A percentile compares a stretch with the other conserved stretches of the same genome.
These are phyloP conservation scores for Coleophoma eucalyptorum DNA, from an alignment of 2,329 filamentous ascomycete genomes.

Conservation along the genomic window DNA sequence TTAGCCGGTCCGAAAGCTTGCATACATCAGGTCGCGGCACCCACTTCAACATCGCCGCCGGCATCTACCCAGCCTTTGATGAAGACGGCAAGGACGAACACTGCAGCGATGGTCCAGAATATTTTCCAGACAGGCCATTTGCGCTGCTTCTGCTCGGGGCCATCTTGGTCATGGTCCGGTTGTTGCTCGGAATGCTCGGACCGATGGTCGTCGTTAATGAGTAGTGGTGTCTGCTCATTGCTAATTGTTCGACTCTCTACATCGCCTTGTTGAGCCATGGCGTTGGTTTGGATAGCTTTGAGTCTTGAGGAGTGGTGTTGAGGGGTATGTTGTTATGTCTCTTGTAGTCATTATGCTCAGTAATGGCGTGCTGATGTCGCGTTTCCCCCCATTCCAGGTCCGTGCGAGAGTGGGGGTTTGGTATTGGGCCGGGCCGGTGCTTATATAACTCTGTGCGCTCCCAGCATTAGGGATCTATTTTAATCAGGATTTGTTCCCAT, in stretches of 20 bases:
- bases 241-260: background rate
- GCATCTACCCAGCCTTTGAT: conserved; percentile 43
- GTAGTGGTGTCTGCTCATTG: conserved; percentile 19
- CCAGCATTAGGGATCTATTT: too few species aligned
- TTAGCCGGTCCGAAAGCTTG: background rate
- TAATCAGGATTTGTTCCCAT: too few species aligned
- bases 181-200: background rate
- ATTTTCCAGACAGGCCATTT: conserved; percentile 32
- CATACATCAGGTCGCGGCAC: conserved; percentile 6
- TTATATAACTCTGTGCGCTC: too few species aligned
- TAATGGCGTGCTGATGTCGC: too few species aligned
- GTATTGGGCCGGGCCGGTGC: too few species aligned
- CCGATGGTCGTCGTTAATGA: conserved; percentile 7
- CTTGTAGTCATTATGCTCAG: too few species aligned
- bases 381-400: too few species aligned
- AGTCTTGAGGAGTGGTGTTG: too few species aligned
- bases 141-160: conserved; percentile 4
- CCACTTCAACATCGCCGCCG: conserved; percentile 32
- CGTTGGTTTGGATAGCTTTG: background rate
- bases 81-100: conserved; percentile 32
- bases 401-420: too few species aligned
- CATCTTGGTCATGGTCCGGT: conserved; percentile 6
- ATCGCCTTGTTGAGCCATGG: background rate
- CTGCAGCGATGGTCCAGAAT: conserved; percentile 30
- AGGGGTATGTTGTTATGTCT: too few species aligned